phyloP scores from a whole-genome alignment of 2,329 filamentous ascomycete genomes.

The Rutstroemia sydowiana region DNA sequence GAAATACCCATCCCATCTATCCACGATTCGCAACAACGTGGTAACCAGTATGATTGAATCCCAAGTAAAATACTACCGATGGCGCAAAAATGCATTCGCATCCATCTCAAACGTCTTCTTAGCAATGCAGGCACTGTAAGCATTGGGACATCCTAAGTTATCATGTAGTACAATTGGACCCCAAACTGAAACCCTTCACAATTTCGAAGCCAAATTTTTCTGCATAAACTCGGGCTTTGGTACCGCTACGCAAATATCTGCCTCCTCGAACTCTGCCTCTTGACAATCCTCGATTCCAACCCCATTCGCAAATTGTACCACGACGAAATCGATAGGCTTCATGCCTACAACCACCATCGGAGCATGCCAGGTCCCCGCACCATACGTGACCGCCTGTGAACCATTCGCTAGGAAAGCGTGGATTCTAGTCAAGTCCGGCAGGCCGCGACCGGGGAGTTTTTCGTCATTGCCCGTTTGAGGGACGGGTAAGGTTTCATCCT shows the following conservation, averaged over 20 bases:
- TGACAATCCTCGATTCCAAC: conserved; percentile 82
- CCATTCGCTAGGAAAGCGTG: conserved; percentile 73
- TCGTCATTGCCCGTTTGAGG: conserved; percentile 10
- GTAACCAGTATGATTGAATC: neutral
- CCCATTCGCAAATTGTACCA: conserved; percentile 83
- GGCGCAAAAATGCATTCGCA: neutral
- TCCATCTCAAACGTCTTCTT: neutral
- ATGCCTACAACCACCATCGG: conserved; percentile 84
- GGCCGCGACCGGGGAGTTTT: conserved; percentile 24
- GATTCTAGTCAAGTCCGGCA: conserved; percentile 66
- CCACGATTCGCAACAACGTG: neutral
- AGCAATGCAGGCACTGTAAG: neutral
- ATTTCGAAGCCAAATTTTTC: conserved; percentile 10
- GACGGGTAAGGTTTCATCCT: conserved; percentile 35
- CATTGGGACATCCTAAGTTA: neutral
- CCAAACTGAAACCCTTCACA: neutral
- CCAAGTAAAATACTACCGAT: neutral
- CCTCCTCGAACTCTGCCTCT: conserved; percentile 45
- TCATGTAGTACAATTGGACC: neutral
- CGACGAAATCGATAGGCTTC: conserved; percentile 72
- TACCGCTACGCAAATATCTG: conserved; percentile 17
- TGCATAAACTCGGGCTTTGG: conserved; percentile 7
- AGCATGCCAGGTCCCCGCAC: conserved; percentile 85
- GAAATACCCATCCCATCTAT: neutral
- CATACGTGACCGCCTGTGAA: conserved; percentile 84